Conservation (phyloP, 805 yeast genomes). For the Barnettozyma populi region DNA sequence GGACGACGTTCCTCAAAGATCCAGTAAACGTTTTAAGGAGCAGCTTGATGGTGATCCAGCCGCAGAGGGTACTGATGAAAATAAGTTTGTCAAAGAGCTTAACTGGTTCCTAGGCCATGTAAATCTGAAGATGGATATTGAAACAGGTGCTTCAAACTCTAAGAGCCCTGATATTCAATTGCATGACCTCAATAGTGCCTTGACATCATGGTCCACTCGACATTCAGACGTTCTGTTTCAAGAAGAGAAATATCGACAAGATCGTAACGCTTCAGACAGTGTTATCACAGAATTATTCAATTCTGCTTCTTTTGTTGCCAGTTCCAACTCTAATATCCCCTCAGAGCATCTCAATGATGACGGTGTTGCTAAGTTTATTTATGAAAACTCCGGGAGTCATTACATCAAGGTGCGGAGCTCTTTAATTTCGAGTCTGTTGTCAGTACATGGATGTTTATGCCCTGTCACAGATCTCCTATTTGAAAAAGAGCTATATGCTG, state of each 20-base stretch:
- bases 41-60: constrained; percentile 23
- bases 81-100: constrained; percentile 8
- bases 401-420: constrained; percentile 34
- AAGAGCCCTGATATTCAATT: neutral
- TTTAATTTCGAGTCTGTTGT: constrained; percentile 25
- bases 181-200: constrained; percentile 13
- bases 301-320: constrained; percentile 25
- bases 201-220: constrained; percentile 22
- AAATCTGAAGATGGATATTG: neutral
- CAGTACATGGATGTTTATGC: constrained; percentile 20
- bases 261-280: constrained; percentile 9
- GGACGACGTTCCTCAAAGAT: constrained; percentile 26
- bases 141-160: constrained; percentile 4
- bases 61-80: neutral
- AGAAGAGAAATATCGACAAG: constrained; percentile 3
- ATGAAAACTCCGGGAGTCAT: constrained; percentile 27
- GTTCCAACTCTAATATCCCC: constrained; percentile 7
- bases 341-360: constrained; percentile 15
- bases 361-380: constrained; percentile 22
- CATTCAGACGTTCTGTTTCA: constrained; percentile 24
- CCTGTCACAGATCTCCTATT: constrained; percentile 35
- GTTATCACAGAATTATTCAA: constrained; percentile 28
- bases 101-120: constrained; percentile 5
- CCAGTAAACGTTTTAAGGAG: constrained; percentile 35
- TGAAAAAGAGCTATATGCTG: constrained; percentile 23